Evolutionary conservation across 2,329 filamentous ascomycete genomes (phyloP).

Genomic region (Trichoderma atrobrunneum): DNA sequence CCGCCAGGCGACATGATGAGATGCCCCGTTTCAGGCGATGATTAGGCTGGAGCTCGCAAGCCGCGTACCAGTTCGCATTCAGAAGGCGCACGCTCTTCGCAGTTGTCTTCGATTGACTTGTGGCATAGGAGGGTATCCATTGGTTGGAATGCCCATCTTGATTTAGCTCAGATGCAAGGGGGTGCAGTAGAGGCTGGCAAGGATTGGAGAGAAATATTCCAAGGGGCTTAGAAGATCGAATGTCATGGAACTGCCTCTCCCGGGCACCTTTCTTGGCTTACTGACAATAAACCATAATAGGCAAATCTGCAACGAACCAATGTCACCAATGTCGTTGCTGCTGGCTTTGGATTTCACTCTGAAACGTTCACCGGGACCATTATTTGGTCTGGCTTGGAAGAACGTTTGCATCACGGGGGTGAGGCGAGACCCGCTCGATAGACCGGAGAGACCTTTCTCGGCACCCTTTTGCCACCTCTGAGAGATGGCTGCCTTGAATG

Average conservation of each 20-base stretch:
- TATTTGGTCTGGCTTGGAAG: not conserved
- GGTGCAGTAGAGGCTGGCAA: not conserved
- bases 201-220: not conserved
- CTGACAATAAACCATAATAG: not conserved
- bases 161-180: not conserved
- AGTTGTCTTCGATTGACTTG: not conserved
- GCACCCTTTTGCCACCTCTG: not conserved
- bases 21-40: not conserved
- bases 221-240: not conserved
- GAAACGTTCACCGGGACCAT: not conserved
- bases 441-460: not conserved
- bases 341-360: not conserved
- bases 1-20: not conserved
- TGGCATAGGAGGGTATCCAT: not conserved
- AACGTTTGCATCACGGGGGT: not conserved
- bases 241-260: not conserved
- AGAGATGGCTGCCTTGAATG: not conserved
- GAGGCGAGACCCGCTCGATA: not conserved
- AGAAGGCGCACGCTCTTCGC: not conserved
- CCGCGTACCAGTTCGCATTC: not conserved
- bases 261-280: not conserved
- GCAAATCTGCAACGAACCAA: not conserved
- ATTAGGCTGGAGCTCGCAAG: not conserved
- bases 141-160: not conserved
- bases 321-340: not conserved